phyloP scores from a whole-genome alignment of 306 rosid genomes.

The Cyclanthera cordifolia region DNA sequence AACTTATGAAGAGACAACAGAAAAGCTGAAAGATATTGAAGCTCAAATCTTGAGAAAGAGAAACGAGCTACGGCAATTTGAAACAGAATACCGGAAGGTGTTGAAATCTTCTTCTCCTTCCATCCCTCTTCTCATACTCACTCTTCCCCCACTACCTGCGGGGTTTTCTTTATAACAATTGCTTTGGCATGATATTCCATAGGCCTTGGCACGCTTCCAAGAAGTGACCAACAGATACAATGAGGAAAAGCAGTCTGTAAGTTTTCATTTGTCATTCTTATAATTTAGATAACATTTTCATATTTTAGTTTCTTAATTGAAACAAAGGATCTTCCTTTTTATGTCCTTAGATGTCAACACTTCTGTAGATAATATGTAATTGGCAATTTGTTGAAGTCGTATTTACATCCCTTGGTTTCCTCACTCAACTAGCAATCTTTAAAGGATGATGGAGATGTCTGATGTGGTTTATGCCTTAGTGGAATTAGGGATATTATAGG shows the following conservation, averaged over 20 bases:
- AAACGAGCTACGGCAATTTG: slow-evolving; percentile 93
- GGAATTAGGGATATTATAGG: no score
- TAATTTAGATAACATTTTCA: neutral
- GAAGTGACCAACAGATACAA: slow-evolving; percentile 90
- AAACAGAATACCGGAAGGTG: slow-evolving; percentile 86
- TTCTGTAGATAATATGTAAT: no score
- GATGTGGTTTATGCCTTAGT: no score
- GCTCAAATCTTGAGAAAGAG: slow-evolving; percentile 90
- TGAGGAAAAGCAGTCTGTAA: slow-evolving; percentile 76
- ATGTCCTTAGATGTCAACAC: no score
- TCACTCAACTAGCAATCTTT: no score
- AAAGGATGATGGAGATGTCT: no score
- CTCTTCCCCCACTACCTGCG: slow-evolving; percentile 7
- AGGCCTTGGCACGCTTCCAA: slow-evolving; percentile 56
- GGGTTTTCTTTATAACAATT: neutral
- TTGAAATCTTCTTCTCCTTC: slow-evolving; percentile 10
- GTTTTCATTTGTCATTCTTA: slow-evolving; percentile 16
- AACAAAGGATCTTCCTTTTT: no score
- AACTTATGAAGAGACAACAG: slow-evolving; percentile 52
- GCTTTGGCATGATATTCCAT: neutral
- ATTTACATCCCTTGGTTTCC: no score
- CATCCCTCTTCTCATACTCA: slow-evolving; percentile 9
- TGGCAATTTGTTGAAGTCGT: no score
- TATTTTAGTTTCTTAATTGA: neutral
- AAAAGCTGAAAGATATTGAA: slow-evolving; percentile 73